These are phyloP conservation scores for Mycosphaerelloides madeirae DNA, from an alignment of 2,329 filamentous ascomycete genomes.

Conservation along the genomic window DNA sequence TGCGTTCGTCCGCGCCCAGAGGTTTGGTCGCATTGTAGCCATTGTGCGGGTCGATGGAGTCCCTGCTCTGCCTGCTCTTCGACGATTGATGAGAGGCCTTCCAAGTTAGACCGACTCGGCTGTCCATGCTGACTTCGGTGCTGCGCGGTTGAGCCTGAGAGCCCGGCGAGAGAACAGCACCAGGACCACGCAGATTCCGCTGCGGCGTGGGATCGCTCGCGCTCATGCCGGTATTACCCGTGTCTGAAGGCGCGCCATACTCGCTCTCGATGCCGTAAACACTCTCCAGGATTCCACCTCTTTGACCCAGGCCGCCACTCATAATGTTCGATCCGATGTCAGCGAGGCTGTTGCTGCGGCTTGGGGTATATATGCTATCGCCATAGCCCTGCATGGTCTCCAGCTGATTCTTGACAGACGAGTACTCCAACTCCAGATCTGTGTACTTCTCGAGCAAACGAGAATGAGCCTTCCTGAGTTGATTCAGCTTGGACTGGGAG, in stretches of 20 bases:
- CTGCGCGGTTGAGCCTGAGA: slow-evolving; percentile 15
- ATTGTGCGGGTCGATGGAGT: slow-evolving; percentile 41
- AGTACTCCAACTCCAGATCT: slow-evolving; percentile 39
- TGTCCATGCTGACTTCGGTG: slow-evolving; percentile 21
- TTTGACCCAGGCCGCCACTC: slow-evolving; percentile 15
- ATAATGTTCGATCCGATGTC: slow-evolving; percentile 8
- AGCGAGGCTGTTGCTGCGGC: slow-evolving; percentile 4
- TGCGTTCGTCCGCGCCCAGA: slow-evolving; percentile 26
- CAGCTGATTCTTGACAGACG: slow-evolving; percentile 26
- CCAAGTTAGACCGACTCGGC: slow-evolving; percentile 21
- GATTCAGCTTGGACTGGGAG: slow-evolving; percentile 44
- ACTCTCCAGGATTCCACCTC: slow-evolving; percentile 18
- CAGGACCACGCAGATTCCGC: background rate
- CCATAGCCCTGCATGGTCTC: slow-evolving; percentile 17
- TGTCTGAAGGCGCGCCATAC: slow-evolving; percentile 9
- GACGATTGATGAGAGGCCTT: slow-evolving; percentile 15
- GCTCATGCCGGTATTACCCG: slow-evolving; percentile 9
- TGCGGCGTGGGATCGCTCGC: slow-evolving; percentile 21
- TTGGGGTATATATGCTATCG: slow-evolving; percentile 2
- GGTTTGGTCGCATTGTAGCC: slow-evolving; percentile 29
- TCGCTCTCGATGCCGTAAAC: slow-evolving; percentile 22
- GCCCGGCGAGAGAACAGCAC: slow-evolving; percentile 6
- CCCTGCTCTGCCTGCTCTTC: slow-evolving; percentile 35
- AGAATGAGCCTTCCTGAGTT: slow-evolving; percentile 50
- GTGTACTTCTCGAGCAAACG: slow-evolving; percentile 48